Conservation (phyloP, 2,329 filamentous ascomycete genomes). For the Thelonectria discophora region DNA sequence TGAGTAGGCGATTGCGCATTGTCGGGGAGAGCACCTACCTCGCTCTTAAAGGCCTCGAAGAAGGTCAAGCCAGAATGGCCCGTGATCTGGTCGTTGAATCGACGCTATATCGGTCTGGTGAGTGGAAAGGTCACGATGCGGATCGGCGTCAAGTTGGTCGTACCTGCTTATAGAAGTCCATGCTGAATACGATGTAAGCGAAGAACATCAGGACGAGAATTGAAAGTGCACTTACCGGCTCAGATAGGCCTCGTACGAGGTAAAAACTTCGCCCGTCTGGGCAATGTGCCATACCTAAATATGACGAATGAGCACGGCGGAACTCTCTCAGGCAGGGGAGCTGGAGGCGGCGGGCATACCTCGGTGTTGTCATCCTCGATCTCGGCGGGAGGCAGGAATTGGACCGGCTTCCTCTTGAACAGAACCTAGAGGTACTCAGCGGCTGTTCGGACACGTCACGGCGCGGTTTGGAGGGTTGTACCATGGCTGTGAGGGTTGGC, state of each 20-base stretch:
- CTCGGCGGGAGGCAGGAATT: conserved; percentile 75
- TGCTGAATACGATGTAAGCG: conserved; percentile 57
- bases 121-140: conserved; percentile 22
- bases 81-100: conserved; percentile 95
- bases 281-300: conserved; percentile 88
- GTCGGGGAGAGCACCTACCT: conserved; percentile 66
- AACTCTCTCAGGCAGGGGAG: conserved; percentile 8
- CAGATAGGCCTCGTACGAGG: conserved; percentile 87
- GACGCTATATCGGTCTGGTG: conserved; percentile 62
- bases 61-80: conserved; percentile 91
- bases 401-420: conserved; percentile 94
- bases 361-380: conserved; percentile 85
- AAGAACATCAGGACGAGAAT: background rate
- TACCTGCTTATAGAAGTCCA: conserved; percentile 95
- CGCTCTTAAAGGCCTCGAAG: conserved; percentile 90
- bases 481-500: conserved; percentile 35
- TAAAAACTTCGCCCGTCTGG: conserved; percentile 90
- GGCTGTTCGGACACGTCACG: conserved; percentile 12
- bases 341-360: conserved; percentile 59
- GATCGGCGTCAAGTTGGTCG: conserved; percentile 39
- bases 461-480: conserved; percentile 22
- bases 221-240: conserved; percentile 68
- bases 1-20: conserved; percentile 23
- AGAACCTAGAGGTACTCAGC: conserved; percentile 71
- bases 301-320: conserved; percentile 29